Evolutionary conservation across 768 basidiomycete genomes (phyloP).

Genomic region (Psilocybe subaeruginosa): DNA sequence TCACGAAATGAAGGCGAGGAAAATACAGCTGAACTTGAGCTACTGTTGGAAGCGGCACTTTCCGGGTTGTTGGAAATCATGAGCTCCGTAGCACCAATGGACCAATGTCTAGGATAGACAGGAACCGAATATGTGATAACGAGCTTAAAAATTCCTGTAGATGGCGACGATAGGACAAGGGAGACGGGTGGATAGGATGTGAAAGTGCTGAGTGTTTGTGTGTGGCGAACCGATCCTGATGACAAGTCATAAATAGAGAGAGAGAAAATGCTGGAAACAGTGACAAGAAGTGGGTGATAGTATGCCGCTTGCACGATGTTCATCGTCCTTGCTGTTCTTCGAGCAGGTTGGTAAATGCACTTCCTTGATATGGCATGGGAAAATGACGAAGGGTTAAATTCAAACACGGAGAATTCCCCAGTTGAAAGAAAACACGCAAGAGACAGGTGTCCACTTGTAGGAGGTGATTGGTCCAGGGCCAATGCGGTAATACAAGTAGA

Average conservation of each 20-base stretch:
- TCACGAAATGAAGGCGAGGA: conserved; percentile 25
- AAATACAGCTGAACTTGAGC: conserved; percentile 20
- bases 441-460: conserved; percentile 42
- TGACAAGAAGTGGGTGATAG: conserved; percentile 77
- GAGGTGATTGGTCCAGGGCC: conserved; percentile 76
- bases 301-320: conserved; percentile 70
- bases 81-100: conserved; percentile 75
- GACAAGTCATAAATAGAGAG: conserved; percentile 77
- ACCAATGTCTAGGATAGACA: conserved; percentile 83
- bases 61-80: conserved; percentile 50
- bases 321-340: conserved; percentile 39
- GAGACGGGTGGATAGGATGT: conserved; percentile 82
- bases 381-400: conserved; percentile 49
- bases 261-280: conserved; percentile 67
- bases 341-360: conserved; percentile 50
- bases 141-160: conserved; percentile 66
- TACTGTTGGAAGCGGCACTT: conserved; percentile 21
- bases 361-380: conserved; percentile 41
- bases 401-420: conserved; percentile 67
- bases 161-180: conserved; percentile 71
- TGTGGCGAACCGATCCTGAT: conserved; percentile 49
- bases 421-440: conserved; percentile 67
- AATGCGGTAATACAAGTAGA: conserved; percentile 57
- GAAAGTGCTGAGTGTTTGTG: conserved; percentile 75
- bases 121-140: conserved; percentile 76